These are phyloP conservation scores for Gonapodya prolifera DNA, from an alignment of 192 early-diverging fungal genomes.

Conservation along the genomic window DNA sequence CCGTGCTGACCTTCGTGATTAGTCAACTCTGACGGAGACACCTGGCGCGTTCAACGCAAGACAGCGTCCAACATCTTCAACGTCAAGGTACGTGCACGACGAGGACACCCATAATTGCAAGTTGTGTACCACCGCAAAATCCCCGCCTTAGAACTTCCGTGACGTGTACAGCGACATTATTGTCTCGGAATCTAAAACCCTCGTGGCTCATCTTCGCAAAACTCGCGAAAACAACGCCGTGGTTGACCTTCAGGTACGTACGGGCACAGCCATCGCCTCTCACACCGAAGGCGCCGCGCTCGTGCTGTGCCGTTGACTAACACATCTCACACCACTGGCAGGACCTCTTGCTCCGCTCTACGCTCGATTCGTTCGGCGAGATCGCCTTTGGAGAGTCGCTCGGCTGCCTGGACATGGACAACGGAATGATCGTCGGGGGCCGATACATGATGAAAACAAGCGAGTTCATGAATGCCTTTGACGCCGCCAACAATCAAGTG, in stretches of 20 bases:
- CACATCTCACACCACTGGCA: too few relatives aligned
- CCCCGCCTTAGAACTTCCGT: background rate
- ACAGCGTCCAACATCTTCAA: slow-evolving; percentile 28
- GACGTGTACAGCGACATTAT: background rate
- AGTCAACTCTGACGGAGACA: slow-evolving; percentile 51
- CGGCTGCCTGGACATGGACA: background rate
- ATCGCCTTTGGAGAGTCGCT: background rate
- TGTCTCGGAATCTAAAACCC: background rate
- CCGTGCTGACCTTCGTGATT: background rate
- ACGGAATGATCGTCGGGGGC: background rate
- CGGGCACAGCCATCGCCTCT: too few relatives aligned
- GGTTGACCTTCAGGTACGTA: background rate
- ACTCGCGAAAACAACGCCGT: background rate
- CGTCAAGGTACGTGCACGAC: slow-evolving; percentile 2
- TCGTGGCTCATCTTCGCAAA: background rate
- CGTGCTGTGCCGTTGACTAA: too few relatives aligned
- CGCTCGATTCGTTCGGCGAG: background rate
- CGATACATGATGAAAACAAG: background rate
- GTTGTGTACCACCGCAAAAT: background rate
- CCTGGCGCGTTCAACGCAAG: slow-evolving; percentile 50
- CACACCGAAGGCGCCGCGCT: too few relatives aligned
- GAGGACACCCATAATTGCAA: background rate
- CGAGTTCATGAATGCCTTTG: slow-evolving; percentile 2
- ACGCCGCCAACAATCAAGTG: background rate
- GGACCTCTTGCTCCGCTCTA: background rate